Percentiles rank a stretch among this genome's conserved stretches.
phyloP scores from a whole-genome alignment of 2,329 filamentous ascomycete genomes.

The Nigrospora oryzae region DNA sequence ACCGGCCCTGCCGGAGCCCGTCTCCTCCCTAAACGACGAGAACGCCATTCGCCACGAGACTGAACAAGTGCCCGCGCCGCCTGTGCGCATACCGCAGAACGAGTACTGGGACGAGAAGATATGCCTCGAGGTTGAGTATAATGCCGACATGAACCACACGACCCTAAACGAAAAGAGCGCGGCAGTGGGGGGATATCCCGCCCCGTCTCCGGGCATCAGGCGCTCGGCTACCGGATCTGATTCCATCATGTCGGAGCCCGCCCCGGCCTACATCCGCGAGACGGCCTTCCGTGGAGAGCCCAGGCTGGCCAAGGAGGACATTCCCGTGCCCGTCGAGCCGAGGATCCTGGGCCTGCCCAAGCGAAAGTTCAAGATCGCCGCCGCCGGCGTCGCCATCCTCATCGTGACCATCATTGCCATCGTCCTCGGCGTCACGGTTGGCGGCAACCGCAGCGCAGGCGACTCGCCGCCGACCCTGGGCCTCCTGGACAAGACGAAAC shows the following conservation, averaged over 20 bases:
- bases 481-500: constrained; percentile 1
- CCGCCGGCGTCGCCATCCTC: neutral
- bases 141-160: neutral
- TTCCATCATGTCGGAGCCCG: neutral
- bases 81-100: neutral
- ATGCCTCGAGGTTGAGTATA: neutral
- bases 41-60: neutral
- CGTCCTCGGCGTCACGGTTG: neutral
- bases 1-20: neutral
- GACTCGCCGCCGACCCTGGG: neutral
- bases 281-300: neutral
- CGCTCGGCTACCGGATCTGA: neutral
- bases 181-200: neutral
- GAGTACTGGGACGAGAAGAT: constrained; percentile 2
- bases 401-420: neutral
- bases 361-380: neutral
- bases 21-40: neutral
- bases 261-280: neutral
- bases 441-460: neutral
- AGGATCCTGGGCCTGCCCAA: neutral
- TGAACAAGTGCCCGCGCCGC: neutral
- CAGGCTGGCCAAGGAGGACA: neutral
- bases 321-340: neutral
- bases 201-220: neutral
- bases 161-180: neutral